Percentiles rank a stretch among this genome's conserved stretches.
phyloP scores from a whole-genome alignment of 2,329 filamentous ascomycete species.

The Hypoxylon sp. region DNA sequence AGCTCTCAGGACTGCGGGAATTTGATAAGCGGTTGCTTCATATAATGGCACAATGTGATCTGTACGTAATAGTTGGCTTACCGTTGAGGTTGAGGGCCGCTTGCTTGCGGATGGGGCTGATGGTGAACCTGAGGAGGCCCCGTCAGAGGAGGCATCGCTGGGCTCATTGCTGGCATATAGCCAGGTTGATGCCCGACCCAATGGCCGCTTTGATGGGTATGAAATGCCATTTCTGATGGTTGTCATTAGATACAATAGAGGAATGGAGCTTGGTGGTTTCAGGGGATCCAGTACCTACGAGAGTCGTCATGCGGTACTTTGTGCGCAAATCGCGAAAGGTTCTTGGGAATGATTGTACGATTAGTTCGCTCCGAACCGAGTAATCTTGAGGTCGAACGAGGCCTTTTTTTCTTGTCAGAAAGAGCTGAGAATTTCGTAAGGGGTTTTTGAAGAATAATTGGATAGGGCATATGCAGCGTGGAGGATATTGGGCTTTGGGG shows the following conservation, averaged over 20 bases:
- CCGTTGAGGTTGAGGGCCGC: constrained; percentile 46
- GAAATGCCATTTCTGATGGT: constrained; percentile 49
- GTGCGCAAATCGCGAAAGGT: constrained; percentile 13
- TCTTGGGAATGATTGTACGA: constrained; percentile 5
- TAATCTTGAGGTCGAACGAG: neutral
- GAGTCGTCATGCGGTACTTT: constrained; percentile 31
- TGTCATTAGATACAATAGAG: constrained; percentile 15
- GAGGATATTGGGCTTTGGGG: neutral
- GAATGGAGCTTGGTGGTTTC: neutral
- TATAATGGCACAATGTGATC: neutral
- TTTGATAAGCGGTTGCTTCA: constrained; percentile 7
- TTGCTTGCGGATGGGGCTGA: constrained; percentile 47
- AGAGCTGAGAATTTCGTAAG: neutral
- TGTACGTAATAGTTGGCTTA: constrained; percentile 31
- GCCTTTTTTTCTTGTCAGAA: constrained; percentile 18
- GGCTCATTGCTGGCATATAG: constrained; percentile 52
- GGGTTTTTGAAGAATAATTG: neutral
- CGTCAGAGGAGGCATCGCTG: constrained; percentile 47
- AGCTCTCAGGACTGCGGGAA: constrained; percentile 46
- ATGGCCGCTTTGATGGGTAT: constrained; percentile 45
- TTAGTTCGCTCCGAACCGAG: neutral
- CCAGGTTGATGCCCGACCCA: constrained; percentile 48
- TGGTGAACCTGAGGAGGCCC: constrained; percentile 41
- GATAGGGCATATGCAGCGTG: neutral
- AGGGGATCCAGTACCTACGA: constrained; percentile 23